Percentiles rank a stretch among this genome's conserved stretches.
These are phyloP conservation scores for Pythium aristosporum DNA, from an alignment of 352 stramenopile species.

Conservation along the genomic window DNA sequence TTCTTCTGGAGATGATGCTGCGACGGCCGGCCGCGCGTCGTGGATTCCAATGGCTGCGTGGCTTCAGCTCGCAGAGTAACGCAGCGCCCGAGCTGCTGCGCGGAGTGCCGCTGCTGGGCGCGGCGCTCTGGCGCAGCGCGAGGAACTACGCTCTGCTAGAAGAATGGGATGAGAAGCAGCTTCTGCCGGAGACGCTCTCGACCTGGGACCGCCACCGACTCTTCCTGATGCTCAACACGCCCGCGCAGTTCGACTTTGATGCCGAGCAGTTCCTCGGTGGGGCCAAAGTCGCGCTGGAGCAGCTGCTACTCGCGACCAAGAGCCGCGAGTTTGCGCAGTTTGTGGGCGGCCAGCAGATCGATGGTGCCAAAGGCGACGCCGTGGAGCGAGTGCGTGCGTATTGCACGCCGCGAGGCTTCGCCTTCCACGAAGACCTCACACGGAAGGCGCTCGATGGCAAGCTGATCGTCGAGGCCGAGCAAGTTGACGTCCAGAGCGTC, in stretches of 20 bases:
- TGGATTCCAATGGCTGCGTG: background rate
- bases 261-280: slow-evolving; percentile 20
- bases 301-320: slow-evolving; percentile 18
- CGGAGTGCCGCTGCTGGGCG: slow-evolving; percentile 19
- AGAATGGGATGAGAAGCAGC: slow-evolving; percentile 17
- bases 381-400: slow-evolving; percentile 11
- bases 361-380: background rate
- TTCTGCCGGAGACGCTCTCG: slow-evolving; percentile 19
- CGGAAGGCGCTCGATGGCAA: slow-evolving; percentile 5
- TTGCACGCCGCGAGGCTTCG: slow-evolving; percentile 21
- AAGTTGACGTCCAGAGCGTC: slow-evolving; percentile 22
- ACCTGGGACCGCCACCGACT: slow-evolving; percentile 22
- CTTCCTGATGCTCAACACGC: slow-evolving; percentile 23
- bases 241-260: slow-evolving; percentile 19
- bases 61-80: background rate
- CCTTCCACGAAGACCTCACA: slow-evolving; percentile 11
- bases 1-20: background rate
- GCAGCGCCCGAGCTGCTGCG: slow-evolving; percentile 5
- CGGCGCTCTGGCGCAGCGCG: slow-evolving; percentile 24
- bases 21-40: background rate
- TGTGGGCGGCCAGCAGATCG: background rate
- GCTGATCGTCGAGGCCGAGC: slow-evolving; percentile 23
- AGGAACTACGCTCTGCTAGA: slow-evolving; percentile 11
- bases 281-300: slow-evolving; percentile 19
- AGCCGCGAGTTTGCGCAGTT: slow-evolving; percentile 25